Evolutionary conservation across 2,329 filamentous ascomycete genomes (phyloP).

Genomic region (Nectriaceae sp.): DNA sequence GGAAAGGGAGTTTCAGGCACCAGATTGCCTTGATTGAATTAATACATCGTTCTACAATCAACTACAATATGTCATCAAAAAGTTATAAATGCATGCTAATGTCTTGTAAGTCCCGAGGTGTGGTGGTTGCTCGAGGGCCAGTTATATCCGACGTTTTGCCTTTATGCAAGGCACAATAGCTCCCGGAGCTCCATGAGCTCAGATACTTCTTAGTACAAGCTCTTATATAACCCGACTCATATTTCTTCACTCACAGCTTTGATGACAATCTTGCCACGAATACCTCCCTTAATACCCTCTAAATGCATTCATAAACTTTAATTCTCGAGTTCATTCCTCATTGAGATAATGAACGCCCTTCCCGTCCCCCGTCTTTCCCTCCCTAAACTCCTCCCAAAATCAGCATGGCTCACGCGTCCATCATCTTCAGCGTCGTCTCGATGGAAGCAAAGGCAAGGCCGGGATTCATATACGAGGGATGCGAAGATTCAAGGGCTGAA

Average conservation of each 20-base stretch:
- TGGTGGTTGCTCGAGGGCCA: too few species aligned
- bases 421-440: slow-evolving; percentile 63
- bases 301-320: background rate
- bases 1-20: slow-evolving; percentile 2
- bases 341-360: background rate
- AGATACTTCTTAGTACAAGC: background rate
- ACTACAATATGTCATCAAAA: too few species aligned
- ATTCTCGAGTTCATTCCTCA: background rate
- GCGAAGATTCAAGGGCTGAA: slow-evolving; percentile 81
- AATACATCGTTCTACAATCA: too few species aligned
- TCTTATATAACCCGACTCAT: background rate
- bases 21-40: too few species aligned
- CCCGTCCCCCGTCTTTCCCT: background rate
- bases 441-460: slow-evolving; percentile 81
- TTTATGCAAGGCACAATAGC: background rate
- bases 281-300: too few species aligned
- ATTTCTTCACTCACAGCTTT: too few species aligned
- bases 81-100: too few species aligned
- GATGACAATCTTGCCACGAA: too few species aligned
- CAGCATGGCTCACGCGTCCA: background rate
- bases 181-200: background rate
- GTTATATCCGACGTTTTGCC: too few species aligned
- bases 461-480: slow-evolving; percentile 71
- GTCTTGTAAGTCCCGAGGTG: too few species aligned
- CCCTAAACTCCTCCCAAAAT: background rate